Conservation (phyloP, 495 filamentous ascomycete genomes). For the Penicillium malachiteum region DNA sequence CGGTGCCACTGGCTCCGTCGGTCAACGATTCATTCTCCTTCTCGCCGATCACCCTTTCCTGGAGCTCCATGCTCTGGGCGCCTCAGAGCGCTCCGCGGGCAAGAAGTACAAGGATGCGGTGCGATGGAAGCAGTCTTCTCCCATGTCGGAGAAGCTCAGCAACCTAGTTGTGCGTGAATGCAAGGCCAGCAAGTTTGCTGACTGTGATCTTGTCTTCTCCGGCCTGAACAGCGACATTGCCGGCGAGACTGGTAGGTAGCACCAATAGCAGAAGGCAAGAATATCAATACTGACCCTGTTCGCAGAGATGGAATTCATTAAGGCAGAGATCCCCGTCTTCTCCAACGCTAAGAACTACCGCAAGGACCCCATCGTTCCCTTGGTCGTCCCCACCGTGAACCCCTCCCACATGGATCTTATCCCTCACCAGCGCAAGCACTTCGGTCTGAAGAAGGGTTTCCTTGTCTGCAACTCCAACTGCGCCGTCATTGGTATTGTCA, state of each 20-base stretch:
- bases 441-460: constrained; percentile 72
- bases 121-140: constrained; percentile 76
- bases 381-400: constrained; percentile 85
- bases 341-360: constrained; percentile 91
- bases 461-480: constrained; percentile 90
- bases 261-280: background rate
- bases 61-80: constrained; percentile 72
- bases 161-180: constrained; percentile 74
- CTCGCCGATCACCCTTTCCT: constrained; percentile 77
- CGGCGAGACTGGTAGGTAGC: constrained; percentile 65
- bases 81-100: constrained; percentile 73
- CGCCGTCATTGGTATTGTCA: constrained; percentile 84
- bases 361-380: constrained; percentile 75
- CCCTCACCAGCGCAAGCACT: constrained; percentile 67
- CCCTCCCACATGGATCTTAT: constrained; percentile 75
- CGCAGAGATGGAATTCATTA: constrained; percentile 75
- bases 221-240: constrained; percentile 84
- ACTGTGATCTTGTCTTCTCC: constrained; percentile 87
- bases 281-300: background rate
- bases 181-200: constrained; percentile 68
- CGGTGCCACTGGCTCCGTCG: constrained; percentile 67
- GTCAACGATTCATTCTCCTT: constrained; percentile 81
- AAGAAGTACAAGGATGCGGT: constrained; percentile 84
- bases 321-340: constrained; percentile 75
- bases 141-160: constrained; percentile 65